These are phyloP conservation scores for Diaporthe ilicicola DNA, from an alignment of 2,329 filamentous ascomycete genomes.

Conservation along the genomic window DNA sequence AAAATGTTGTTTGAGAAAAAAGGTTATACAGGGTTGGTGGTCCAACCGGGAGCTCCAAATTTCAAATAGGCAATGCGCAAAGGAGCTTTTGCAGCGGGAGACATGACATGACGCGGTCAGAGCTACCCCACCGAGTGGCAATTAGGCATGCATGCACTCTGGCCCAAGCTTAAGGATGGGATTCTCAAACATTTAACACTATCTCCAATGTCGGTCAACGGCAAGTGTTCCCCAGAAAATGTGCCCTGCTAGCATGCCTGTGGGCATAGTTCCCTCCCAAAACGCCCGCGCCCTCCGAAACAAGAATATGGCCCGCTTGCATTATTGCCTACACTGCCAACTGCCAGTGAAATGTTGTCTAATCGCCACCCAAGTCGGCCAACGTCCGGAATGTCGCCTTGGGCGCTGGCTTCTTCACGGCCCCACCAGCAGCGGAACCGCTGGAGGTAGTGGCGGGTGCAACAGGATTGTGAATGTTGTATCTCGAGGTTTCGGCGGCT, in stretches of 20 bases:
- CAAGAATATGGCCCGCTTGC: neutral
- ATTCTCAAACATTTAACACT: neutral
- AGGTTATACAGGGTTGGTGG: neutral
- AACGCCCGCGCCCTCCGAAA: constrained; percentile 30
- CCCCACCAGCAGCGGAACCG: neutral
- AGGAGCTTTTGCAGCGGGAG: constrained; percentile 25
- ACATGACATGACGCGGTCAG: constrained; percentile 13
- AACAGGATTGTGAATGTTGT: constrained; percentile 60
- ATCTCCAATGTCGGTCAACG: neutral
- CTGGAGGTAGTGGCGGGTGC: constrained; percentile 34
- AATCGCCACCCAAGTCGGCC: constrained; percentile 55
- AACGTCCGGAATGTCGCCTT: constrained; percentile 59
- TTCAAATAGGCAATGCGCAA: constrained; percentile 23
- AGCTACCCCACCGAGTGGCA: constrained; percentile 1
- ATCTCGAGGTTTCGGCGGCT: constrained; percentile 66
- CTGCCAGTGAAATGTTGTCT: neutral
- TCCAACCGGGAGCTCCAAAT: constrained; percentile 33
- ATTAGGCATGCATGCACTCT: neutral
- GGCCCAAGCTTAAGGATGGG: neutral
- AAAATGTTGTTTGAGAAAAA: neutral
- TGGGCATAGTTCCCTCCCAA: neutral
- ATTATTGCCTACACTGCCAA: neutral
- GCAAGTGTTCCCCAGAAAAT: neutral
- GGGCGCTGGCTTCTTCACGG: constrained; percentile 41
- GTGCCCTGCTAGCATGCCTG: constrained; percentile 13